These are phyloP conservation scores for Claviceps fusiformis DNA, from an alignment of 2,329 filamentous ascomycete genomes.

Conservation along the genomic window DNA sequence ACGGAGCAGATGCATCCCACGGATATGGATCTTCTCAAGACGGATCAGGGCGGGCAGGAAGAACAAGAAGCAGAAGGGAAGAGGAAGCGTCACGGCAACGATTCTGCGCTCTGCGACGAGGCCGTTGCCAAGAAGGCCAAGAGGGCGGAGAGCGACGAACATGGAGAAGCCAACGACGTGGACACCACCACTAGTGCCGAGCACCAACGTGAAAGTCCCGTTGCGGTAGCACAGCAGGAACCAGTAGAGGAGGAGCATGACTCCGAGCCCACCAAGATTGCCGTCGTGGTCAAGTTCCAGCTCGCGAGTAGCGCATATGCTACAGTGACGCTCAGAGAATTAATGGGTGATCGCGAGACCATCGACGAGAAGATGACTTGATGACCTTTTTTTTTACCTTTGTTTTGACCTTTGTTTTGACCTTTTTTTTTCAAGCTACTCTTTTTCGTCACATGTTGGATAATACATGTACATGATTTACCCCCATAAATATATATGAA, in stretches of 20 bases:
- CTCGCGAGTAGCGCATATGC: constrained; percentile 72
- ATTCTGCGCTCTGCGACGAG: not conserved
- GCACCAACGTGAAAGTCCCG: not conserved
- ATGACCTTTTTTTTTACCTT: not conserved
- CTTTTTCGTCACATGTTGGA: not conserved
- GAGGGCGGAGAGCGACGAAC: not conserved
- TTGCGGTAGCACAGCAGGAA: constrained; percentile 6
- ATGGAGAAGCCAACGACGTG: not conserved
- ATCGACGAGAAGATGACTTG: constrained; percentile 4
- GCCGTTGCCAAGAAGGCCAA: constrained; percentile 5
- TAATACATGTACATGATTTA: not conserved
- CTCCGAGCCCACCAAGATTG: constrained; percentile 28
- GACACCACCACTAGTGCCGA: not conserved
- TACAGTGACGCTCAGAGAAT: constrained; percentile 67
- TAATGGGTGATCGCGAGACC: constrained; percentile 42
- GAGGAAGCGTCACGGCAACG: constrained; percentile 7
- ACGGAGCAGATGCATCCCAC: constrained; percentile 81
- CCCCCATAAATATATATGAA: not conserved
- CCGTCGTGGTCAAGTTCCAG: constrained; percentile 62
- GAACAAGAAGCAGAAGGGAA: constrained; percentile 6
- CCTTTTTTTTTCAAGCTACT: no score
- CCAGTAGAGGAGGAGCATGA: constrained; percentile 10
- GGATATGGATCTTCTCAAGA: constrained; percentile 57
- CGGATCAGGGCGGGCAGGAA: constrained; percentile 12
- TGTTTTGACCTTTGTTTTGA: no score